Evolutionary conservation across 495 filamentous ascomycete genomes (phyloP).

Genomic region (Acidomyces sp.): DNA sequence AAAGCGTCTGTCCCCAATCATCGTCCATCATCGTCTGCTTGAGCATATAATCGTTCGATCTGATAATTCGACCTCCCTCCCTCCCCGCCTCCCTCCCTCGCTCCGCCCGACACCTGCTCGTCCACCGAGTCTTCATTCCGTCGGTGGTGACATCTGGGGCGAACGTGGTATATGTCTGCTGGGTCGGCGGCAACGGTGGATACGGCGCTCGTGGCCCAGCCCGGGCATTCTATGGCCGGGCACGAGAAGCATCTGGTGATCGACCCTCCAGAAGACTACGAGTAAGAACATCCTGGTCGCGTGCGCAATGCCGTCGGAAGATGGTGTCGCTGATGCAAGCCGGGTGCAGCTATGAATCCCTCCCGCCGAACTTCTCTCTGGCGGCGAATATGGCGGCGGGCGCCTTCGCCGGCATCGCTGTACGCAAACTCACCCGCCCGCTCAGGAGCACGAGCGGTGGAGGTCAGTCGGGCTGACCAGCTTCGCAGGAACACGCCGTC

Average conservation of each 20-base stretch:
- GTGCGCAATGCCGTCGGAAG: background rate
- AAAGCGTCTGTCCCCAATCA: no score
- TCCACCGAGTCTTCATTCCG: no score
- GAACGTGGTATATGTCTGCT: conserved; percentile 14
- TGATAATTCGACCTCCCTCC: no score
- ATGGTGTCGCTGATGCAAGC: background rate
- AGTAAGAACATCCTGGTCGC: conserved; percentile 20
- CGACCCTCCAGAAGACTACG: conserved; percentile 26
- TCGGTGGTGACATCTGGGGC: no score
- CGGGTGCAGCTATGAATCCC: conserved; percentile 47
- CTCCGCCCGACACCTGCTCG: no score
- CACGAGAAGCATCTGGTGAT: conserved; percentile 24
- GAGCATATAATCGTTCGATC: no score
- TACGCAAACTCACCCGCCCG: conserved; percentile 37
- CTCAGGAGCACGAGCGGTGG: background rate
- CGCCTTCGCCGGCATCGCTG: conserved; percentile 93
- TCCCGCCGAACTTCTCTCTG: conserved; percentile 57
- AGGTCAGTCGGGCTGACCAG: conserved; percentile 10
- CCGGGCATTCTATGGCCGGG: conserved; percentile 24
- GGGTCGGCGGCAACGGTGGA: conserved; percentile 8
- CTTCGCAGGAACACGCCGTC: conserved; percentile 60
- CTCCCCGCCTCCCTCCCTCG: no score
- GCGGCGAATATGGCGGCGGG: conserved; percentile 77
- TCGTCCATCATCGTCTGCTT: no score
- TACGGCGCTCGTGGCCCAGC: conserved; percentile 13